phyloP scores from a whole-genome alignment of 768 basidiomycete genomes.

The Tremella yokohamensis region DNA sequence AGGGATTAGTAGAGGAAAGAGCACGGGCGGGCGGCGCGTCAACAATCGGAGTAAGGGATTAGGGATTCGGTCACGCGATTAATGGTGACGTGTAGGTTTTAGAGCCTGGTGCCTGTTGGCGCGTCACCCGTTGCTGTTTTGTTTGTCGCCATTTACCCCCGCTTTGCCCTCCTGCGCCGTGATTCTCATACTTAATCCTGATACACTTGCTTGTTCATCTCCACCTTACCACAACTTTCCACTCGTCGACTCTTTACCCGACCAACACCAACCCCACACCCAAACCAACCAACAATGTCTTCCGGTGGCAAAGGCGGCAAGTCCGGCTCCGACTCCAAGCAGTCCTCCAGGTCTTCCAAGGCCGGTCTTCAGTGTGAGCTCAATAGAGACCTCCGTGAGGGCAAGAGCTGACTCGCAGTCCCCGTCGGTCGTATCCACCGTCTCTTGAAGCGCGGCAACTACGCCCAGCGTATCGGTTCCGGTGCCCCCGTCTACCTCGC shows the following conservation, averaged over 20 bases:
- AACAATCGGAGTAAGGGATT: too few species aligned
- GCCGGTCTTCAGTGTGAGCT: conserved; percentile 52
- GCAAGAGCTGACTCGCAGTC: conserved; percentile 49
- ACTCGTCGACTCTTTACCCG: conserved; percentile 16
- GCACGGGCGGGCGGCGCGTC: too few species aligned
- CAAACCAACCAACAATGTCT: conserved; percentile 44
- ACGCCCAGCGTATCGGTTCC: conserved; percentile 75
- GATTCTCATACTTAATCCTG: too few species aligned
- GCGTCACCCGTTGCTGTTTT: too few species aligned
- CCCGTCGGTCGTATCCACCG: conserved; percentile 90
- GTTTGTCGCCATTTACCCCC: too few species aligned
- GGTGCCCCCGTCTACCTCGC: conserved; percentile 89
- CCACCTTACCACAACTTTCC: conserved; percentile 9
- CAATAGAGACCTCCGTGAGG: conserved; percentile 43
- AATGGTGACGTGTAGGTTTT: too few species aligned
- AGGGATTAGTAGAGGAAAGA: too few species aligned
- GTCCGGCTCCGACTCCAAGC: conserved; percentile 55
- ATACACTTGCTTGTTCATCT: neutral
- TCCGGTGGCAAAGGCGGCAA: conserved; percentile 54
- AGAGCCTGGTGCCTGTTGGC: too few species aligned
- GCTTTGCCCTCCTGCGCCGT: too few species aligned
- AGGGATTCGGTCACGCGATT: too few species aligned
- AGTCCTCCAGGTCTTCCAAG: conserved; percentile 64
- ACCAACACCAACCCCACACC: conserved; percentile 18
- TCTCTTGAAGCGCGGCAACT: conserved; percentile 82